Conservation (phyloP, 1,139 yeast genomes). For the Kodamaea plutei region DNA sequence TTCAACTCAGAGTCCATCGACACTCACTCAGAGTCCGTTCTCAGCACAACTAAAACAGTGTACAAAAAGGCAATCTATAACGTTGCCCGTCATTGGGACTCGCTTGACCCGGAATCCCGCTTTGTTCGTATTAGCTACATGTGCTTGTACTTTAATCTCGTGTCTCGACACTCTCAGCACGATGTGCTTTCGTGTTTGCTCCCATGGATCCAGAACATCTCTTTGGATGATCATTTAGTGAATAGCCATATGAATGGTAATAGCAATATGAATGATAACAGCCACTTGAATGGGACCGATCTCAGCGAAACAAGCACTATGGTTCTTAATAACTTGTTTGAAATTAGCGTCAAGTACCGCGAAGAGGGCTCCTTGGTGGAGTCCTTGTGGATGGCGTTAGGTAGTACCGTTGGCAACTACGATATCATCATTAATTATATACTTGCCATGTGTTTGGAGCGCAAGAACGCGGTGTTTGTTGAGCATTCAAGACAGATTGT, state of each 20-base stretch:
- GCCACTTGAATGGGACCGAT: too few species aligned
- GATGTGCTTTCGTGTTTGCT: slow-evolving; percentile 76
- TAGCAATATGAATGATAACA: too few species aligned
- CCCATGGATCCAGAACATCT: slow-evolving; percentile 87
- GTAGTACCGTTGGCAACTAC: slow-evolving; percentile 64
- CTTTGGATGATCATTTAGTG: slow-evolving; percentile 18
- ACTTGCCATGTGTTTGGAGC: slow-evolving; percentile 61
- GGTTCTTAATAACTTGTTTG: slow-evolving; percentile 81
- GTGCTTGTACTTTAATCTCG: slow-evolving; percentile 64
- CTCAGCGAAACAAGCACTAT: slow-evolving; percentile 55
- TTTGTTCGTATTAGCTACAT: slow-evolving; percentile 66
- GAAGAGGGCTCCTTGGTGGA: slow-evolving; percentile 81
- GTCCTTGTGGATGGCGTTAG: slow-evolving; percentile 91
- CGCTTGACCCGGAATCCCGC: slow-evolving; percentile 54
- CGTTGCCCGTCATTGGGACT: slow-evolving; percentile 59
- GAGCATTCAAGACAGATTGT: slow-evolving; percentile 77
- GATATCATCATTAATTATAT: slow-evolving; percentile 70
- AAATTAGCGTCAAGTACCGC: slow-evolving; percentile 75
- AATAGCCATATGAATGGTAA: too few species aligned
- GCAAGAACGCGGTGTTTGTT: slow-evolving; percentile 71
- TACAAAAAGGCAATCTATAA: slow-evolving; percentile 75
- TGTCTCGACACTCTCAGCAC: slow-evolving; percentile 52
- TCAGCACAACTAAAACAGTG: slow-evolving; percentile 65
- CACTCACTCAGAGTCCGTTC: slow-evolving; percentile 56
- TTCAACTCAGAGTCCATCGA: slow-evolving; percentile 36